Evolutionary conservation across 768 basidiomycete genomes (phyloP), one percentile per base, ranked within the genome.

Genomic region (Mycena maculata): DNA sequence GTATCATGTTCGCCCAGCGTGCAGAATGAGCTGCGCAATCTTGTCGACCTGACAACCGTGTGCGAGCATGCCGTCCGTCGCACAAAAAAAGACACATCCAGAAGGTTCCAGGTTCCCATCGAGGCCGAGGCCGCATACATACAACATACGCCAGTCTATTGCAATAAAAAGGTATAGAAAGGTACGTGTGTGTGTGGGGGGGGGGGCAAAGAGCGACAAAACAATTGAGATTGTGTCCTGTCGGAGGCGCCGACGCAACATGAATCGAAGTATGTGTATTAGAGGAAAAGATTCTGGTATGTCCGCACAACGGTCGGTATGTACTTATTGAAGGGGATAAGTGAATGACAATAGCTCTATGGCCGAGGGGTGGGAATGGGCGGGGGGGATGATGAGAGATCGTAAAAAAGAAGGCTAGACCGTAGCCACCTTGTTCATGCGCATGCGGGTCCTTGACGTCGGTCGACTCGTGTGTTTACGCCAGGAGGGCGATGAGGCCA

Each of bases 401-500:
- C 60, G 42, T 60, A 58, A 60, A 22, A 50, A 38, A 57, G 39
- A 41, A 22, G 63, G 54, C 55, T 53, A 48, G 57, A 56, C 53
- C 41, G 23, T 58, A 62, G 48, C 65, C 62, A 70, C 69, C 69
- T 70, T 67, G 65, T 67, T 63, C 69, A 44, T 63, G 61, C 62
- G 41, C 62, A 57, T 63, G 60, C 55, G 39, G 22, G 31, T 50
- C 62, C 38, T 18, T 42, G 49, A 23, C 27, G 48, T 54, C 56
- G 44, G 45, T 33, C n/a, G n/a, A n/a, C n/a, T n/a, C 52, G 27
- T 20, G 1, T 59, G n/a, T 73, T 84, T 78, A 84, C 28, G 78
- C 78, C 52, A 84, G 67, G 49, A 85, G 71, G 12, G 81, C 88
- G 47, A 84, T 79, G 49, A 81, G 67, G 44, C 82, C 84, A 53